Base-by-base conservation (phyloP, 179 eudicot genomes). In the Actinidia chinensis region DNA sequence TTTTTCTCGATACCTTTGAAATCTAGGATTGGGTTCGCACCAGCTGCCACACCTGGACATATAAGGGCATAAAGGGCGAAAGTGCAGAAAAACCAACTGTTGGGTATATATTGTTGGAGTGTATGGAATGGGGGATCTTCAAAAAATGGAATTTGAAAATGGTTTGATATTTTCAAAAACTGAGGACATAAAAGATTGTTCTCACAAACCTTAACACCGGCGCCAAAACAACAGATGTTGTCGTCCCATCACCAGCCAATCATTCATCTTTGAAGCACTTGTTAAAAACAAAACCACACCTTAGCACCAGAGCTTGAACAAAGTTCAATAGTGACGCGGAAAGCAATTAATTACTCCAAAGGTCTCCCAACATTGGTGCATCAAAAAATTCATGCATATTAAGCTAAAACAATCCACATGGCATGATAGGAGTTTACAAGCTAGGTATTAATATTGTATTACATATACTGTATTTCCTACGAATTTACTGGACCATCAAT, bases 221-320 rank as follows among this genome's bases (percentile, higher is more conserved):
- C 11, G 98, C 98, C 78, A 94, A 85, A 77, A 94, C 95, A 58
- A 91, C 95, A 7, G 98, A 91, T 48, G 98, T 94, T 42, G 97
- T 94, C 9, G 98, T 94, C 69, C 98, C 98, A 84, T 94, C 98
- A 78, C 98, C 97, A 66, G 97, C 98, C 81, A 86, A 74, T 94
- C 98, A 82, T 94, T 94, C 1, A 95, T 94, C 86, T 91, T 94
- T 15, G 95, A 88, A 81, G 98, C 98, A 79, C 97, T 83, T 92
- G 91, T 81, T 92, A n/a, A n/a, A n/a, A n/a, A n/a, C n/a, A n/a
- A 81, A 18, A 92, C 97, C 75, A 92, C n/a, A 80, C 78, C 82
- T 88, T 88, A 48, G 94, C 97, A 85, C 97, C 94, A 92, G 33
- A 28, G 33, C 1, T 28, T 28, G 33, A 28, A 2, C 33, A 28